These are phyloP conservation scores for Hemileia vastatrix DNA, from an alignment of 1,284 basidiomycete genomes.

Conservation along the genomic window DNA sequence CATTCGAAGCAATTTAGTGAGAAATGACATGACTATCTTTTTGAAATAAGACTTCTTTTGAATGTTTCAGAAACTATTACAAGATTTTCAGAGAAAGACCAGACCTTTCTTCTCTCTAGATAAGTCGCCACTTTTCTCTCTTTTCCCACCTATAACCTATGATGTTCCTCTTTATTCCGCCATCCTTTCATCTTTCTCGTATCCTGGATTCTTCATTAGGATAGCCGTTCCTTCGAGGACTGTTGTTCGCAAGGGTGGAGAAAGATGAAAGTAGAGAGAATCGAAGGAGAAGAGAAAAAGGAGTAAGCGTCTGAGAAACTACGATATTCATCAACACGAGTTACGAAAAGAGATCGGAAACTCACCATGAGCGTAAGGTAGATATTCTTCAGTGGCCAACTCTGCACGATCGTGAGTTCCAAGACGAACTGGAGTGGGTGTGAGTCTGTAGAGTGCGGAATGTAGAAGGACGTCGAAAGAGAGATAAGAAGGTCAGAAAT, in stretches of 20 bases:
- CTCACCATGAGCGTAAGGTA: conserved; percentile 84
- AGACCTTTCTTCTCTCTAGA: no score
- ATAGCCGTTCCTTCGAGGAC: conserved; percentile 40
- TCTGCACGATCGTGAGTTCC: conserved; percentile 89
- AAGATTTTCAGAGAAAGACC: no score
- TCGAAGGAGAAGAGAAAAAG: neutral
- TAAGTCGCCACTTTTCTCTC: no score
- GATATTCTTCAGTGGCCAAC: conserved; percentile 90
- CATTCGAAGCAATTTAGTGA: no score
- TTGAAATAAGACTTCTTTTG: no score
- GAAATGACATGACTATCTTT: no score
- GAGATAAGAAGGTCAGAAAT: neutral
- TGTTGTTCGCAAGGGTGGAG: neutral
- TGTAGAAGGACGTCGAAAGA: neutral
- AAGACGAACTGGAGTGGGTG: conserved; percentile 63
- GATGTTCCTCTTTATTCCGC: neutral
- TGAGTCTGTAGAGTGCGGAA: conserved; percentile 5
- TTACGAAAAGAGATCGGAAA: conserved; percentile 49
- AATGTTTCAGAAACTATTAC: no score
- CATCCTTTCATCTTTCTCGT: conserved; percentile 37
- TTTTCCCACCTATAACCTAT: no score
- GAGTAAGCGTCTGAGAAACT: neutral
- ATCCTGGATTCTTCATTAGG: conserved; percentile 46
- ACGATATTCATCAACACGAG: no score
- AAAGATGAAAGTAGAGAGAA: neutral